Percentiles rank a stretch among this genome's conserved stretches.
phyloP scores from a whole-genome alignment of 1,284 basidiomycete species.

The Naganishia albida region DNA sequence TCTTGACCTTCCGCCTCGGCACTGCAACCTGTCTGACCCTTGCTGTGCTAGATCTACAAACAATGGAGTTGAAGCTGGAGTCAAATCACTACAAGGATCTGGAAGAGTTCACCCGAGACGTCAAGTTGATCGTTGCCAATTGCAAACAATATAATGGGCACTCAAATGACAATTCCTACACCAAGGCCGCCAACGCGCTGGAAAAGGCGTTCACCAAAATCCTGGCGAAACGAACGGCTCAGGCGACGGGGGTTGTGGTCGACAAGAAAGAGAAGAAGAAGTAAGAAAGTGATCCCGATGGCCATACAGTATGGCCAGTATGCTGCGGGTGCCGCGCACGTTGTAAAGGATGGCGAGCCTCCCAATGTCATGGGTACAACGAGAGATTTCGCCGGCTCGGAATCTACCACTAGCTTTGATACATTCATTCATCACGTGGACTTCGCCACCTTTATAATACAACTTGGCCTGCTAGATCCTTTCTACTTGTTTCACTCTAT shows the following conservation, averaged over 20 bases:
- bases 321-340: too few species aligned
- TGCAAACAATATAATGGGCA: slow-evolving; percentile 88
- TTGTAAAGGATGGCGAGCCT: too few species aligned
- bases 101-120: slow-evolving; percentile 77
- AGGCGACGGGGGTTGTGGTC: slow-evolving; percentile 18
- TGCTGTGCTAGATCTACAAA: slow-evolving; percentile 76
- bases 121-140: slow-evolving; percentile 85
- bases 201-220: slow-evolving; percentile 60
- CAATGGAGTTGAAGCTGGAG: slow-evolving; percentile 91
- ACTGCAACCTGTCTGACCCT: slow-evolving; percentile 6
- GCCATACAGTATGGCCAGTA: not conserved
- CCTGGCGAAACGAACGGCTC: slow-evolving; percentile 49
- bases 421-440: too few species aligned
- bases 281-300: slow-evolving; percentile 4
- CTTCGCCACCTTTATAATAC: too few species aligned
- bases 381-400: too few species aligned
- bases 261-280: slow-evolving; percentile 30
- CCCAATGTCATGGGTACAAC: too few species aligned
- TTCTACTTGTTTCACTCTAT: too few species aligned
- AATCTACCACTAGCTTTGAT: too few species aligned
- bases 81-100: slow-evolving; percentile 71
- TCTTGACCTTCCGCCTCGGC: slow-evolving; percentile 26
- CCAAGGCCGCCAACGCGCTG: slow-evolving; percentile 80
- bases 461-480: too few species aligned
- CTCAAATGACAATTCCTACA: slow-evolving; percentile 68